Base-by-base conservation (phyloP, 2,329 filamentous ascomycete species). In the Exophiala aquamarina region DNA sequence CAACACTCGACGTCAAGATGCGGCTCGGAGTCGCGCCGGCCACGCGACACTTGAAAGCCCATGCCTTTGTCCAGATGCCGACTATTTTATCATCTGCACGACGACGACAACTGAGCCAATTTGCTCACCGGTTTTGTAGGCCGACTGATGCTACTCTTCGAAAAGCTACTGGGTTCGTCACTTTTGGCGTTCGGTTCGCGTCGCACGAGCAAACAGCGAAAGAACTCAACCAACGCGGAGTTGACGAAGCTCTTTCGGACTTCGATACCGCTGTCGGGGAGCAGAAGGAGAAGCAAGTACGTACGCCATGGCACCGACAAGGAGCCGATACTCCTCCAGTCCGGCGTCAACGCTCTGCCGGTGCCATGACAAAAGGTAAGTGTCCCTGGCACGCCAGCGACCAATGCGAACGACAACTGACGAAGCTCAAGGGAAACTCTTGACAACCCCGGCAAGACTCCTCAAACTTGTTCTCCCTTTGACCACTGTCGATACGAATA, bases 401-500 rank as follows among this genome's bases (percentile, higher is more conserved):
- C 21, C 4, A 17, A 13, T 7, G 17, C 19, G n/a, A 3, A 13
- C 8, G 15, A 7, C 9, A 13, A 17, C 13, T 47, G 31, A 52
- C 34, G 40, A 20, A 34, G 20, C 5, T 19, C 4, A 32, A 84
- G 86, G 88, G 15, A 89, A 89, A 63, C 77, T 94, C 2, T 70
- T 92, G 20, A 91, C 87, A 0, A 94, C 89, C 0, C 88, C 88
- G 0, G 89, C 86, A 0, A 78, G 87, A 2, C 80, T 92, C 47
- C 77, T 94, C 40, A 93, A 93, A 66, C 75, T 94, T 11, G 84
- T 93, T 13, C 74, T 94, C 0, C 89, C 89, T 0, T 74, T 94
- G 19, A 82, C 81, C 0, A 84, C 79, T 0, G 68, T 74, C 36
- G 81, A 84, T 47, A 72, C 74, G 21, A 77, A 80, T 53, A 69